Percentiles rank a stretch among this genome's conserved stretches.
Conservation (phyloP, 352 stramenopile species). For the Phytophthora sansomeana region DNA sequence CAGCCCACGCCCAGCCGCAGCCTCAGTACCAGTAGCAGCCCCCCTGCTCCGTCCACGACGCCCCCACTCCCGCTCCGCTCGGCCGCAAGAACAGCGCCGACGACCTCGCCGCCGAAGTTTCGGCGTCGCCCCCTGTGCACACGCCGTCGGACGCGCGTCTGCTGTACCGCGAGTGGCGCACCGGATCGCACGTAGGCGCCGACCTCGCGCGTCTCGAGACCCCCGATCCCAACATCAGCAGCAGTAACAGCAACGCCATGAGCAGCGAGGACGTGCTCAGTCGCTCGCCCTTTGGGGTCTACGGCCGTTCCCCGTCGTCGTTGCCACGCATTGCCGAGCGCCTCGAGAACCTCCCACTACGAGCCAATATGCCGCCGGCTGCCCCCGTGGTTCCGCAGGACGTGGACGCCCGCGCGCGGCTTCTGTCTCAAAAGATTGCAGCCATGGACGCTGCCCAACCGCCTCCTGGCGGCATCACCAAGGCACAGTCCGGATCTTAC, state of each 20-base stretch:
- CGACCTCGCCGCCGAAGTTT: slow-evolving; percentile 64
- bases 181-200: slow-evolving; percentile 54
- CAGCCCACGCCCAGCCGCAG: slow-evolving; percentile 12
- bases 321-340: slow-evolving; percentile 79
- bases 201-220: slow-evolving; percentile 42
- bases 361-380: slow-evolving; percentile 49
- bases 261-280: slow-evolving; percentile 69
- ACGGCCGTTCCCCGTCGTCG: slow-evolving; percentile 55
- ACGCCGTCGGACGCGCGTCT: slow-evolving; percentile 74
- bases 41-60: slow-evolving; percentile 19
- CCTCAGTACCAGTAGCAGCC: neutral
- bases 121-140: slow-evolving; percentile 52
- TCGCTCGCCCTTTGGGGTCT: slow-evolving; percentile 71
- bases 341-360: slow-evolving; percentile 63
- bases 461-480: slow-evolving; percentile 19
- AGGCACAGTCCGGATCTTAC: slow-evolving; percentile 70
- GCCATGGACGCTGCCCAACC: slow-evolving; percentile 35
- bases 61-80: slow-evolving; percentile 18
- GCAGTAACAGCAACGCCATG: slow-evolving; percentile 41
- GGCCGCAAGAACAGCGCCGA: slow-evolving; percentile 69
- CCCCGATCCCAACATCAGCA: slow-evolving; percentile 19
- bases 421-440: slow-evolving; percentile 73
- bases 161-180: slow-evolving; percentile 85
- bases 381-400: slow-evolving; percentile 35
- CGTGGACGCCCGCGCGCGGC: slow-evolving; percentile 55